phyloP scores from a whole-genome alignment of 805 yeast species.

The Yarrowia keelungensis region DNA sequence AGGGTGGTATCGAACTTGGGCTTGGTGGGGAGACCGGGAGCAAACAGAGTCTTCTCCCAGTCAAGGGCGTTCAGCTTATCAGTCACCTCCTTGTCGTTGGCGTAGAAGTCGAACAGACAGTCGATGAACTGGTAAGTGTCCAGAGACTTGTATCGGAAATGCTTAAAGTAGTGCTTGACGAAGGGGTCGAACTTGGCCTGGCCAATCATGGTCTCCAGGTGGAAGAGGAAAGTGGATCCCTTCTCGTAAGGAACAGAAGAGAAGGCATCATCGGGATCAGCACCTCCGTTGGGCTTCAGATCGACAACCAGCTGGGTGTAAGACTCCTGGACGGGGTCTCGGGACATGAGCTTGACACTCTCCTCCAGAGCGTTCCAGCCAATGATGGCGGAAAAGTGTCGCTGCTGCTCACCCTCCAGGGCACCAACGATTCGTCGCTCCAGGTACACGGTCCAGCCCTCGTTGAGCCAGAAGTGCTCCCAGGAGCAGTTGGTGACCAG shows the following conservation, averaged over 20 bases:
- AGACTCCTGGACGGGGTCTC: constrained; percentile 45
- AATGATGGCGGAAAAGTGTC: constrained; percentile 83
- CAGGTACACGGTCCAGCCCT: constrained; percentile 94
- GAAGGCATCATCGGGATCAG: constrained; percentile 90
- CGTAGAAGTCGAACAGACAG: constrained; percentile 69
- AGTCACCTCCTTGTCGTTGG: constrained; percentile 42
- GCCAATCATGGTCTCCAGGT: constrained; percentile 68
- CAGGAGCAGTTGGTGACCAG: constrained; percentile 88
- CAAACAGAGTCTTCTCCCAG: constrained; percentile 84
- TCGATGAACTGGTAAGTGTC: constrained; percentile 85
- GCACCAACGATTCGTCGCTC: constrained; percentile 83
- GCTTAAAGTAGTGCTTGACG: constrained; percentile 75
- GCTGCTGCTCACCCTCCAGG: constrained; percentile 76
- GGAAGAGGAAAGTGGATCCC: constrained; percentile 80
- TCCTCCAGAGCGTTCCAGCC: constrained; percentile 86
- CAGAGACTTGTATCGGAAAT: constrained; percentile 71
- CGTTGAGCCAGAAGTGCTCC: constrained; percentile 95
- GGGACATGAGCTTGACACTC: constrained; percentile 53
- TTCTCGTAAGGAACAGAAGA: constrained; percentile 90
- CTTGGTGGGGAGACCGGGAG: constrained; percentile 88
- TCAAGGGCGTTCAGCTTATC: constrained; percentile 70
- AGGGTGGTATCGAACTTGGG: constrained; percentile 80
- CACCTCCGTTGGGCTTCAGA: constrained; percentile 59
- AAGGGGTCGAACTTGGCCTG: constrained; percentile 73
- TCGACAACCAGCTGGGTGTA: constrained; percentile 73